phyloP scores from a whole-genome alignment of 169 alveolate genomes.

The Amoebophrya sp. region DNA sequence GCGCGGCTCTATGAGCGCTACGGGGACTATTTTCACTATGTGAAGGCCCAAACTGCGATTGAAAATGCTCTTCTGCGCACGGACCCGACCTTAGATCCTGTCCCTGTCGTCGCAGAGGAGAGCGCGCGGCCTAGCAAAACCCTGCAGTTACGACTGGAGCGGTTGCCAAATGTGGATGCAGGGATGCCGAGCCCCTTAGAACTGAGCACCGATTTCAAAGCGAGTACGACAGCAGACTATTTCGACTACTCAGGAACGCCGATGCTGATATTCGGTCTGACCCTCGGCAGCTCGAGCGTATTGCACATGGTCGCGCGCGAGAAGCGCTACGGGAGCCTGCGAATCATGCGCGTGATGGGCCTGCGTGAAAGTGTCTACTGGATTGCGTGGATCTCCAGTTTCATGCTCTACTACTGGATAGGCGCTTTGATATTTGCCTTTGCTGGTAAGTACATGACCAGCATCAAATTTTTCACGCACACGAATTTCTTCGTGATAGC shows the following conservation, averaged over 20 bases:
- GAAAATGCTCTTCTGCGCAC: background rate
- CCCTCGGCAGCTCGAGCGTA: background rate
- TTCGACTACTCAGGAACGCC: background rate
- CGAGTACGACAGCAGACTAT: background rate
- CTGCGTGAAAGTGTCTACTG: background rate
- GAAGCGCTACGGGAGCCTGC: background rate
- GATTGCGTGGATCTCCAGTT: background rate
- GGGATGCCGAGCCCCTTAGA: background rate
- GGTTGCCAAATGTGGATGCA: background rate
- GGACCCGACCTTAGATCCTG: background rate
- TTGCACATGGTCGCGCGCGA: constrained; percentile 16
- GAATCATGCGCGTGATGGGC: background rate
- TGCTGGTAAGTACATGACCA: background rate
- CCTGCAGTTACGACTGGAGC: background rate
- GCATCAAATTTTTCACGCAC: background rate
- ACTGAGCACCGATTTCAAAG: background rate
- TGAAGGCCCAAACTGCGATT: background rate
- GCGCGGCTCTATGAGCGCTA: background rate
- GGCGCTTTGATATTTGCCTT: background rate
- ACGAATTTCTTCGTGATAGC: background rate
- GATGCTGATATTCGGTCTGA: background rate
- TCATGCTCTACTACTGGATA: background rate
- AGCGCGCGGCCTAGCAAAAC: background rate
- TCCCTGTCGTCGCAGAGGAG: background rate
- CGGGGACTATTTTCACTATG: constrained; percentile 4